Conservation (phyloP, 1,284 basidiomycete species). For the Apiotrichum porosum region DNA sequence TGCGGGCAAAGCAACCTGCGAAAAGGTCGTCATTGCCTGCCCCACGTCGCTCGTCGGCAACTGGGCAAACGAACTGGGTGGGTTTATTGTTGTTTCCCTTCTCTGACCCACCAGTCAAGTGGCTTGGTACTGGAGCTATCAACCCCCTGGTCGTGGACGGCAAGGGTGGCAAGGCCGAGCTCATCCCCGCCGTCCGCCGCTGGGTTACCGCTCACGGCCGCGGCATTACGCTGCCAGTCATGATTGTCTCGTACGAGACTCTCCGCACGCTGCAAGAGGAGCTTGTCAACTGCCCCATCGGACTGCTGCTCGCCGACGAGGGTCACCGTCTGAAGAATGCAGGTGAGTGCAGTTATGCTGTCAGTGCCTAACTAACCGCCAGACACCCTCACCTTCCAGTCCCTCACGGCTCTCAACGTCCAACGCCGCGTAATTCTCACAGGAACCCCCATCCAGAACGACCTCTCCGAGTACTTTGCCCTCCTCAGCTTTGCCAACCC, state of each 20-base stretch:
- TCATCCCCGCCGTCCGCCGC: constrained; percentile 70
- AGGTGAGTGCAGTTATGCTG: constrained; percentile 54
- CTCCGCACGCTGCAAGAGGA: constrained; percentile 74
- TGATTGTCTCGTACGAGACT: constrained; percentile 99
- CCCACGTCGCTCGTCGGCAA: constrained; percentile 95
- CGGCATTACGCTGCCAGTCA: constrained; percentile 81
- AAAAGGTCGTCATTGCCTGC: constrained; percentile 97
- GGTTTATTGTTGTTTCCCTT: constrained; percentile 22
- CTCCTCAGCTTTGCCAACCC: constrained; percentile 96
- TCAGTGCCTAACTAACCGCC: background rate
- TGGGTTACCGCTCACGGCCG: constrained; percentile 84
- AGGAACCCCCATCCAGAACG: constrained; percentile 95
- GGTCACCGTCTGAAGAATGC: constrained; percentile 97
- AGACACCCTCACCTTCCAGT: constrained; percentile 86
- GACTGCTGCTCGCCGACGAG: constrained; percentile 90
- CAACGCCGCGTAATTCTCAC: constrained; percentile 93
- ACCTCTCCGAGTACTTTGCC: constrained; percentile 94
- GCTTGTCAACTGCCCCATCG: constrained; percentile 74
- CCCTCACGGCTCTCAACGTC: constrained; percentile 78
- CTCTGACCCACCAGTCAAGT: constrained; percentile 62
- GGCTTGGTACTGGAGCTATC: constrained; percentile 80
- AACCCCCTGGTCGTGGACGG: constrained; percentile 81
- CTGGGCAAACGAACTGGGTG: constrained; percentile 95
- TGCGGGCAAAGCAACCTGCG: constrained; percentile 78
- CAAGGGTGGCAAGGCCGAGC: constrained; percentile 75